Conservation (phyloP, 306 rosid genomes). For the Acacia confusa region DNA sequence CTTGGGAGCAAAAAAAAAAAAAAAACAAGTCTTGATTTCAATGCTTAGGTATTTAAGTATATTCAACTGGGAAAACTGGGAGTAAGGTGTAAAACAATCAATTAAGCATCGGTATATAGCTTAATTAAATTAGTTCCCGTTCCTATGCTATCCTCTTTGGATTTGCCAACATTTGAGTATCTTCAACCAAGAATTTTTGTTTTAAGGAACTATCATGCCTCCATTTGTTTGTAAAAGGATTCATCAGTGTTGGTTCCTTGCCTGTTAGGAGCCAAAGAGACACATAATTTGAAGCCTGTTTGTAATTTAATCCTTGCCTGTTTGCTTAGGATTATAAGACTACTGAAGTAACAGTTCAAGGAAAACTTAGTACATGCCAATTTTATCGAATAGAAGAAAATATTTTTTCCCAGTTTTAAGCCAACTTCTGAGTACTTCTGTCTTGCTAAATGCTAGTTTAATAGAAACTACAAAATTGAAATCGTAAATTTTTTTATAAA, state of each 20-base stretch:
- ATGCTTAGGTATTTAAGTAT: background rate
- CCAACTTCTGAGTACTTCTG: constrained; percentile 8
- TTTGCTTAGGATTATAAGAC: background rate
- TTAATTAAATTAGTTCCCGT: background rate
- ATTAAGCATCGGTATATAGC: background rate
- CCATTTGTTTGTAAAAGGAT: background rate
- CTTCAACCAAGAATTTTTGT: background rate
- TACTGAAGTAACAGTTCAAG: background rate
- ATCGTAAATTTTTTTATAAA: background rate
- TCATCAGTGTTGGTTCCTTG: background rate
- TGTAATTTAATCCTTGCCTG: background rate
- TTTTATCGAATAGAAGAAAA: background rate
- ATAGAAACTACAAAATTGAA: background rate
- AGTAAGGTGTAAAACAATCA: background rate
- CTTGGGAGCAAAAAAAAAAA: background rate
- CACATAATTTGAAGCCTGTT: background rate
- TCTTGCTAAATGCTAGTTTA: background rate
- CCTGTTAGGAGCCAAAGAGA: background rate
- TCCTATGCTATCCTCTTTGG: background rate
- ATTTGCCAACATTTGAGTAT: background rate
- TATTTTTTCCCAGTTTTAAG: background rate
- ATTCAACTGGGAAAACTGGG: background rate
- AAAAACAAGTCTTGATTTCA: background rate
- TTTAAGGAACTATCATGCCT: background rate
- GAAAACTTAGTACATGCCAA: background rate